Percentiles rank a stretch among this genome's conserved stretches.
These are phyloP conservation scores for Perkinsela sp. DNA, from an alignment of 208 protist genomes.

Conservation along the genomic window DNA sequence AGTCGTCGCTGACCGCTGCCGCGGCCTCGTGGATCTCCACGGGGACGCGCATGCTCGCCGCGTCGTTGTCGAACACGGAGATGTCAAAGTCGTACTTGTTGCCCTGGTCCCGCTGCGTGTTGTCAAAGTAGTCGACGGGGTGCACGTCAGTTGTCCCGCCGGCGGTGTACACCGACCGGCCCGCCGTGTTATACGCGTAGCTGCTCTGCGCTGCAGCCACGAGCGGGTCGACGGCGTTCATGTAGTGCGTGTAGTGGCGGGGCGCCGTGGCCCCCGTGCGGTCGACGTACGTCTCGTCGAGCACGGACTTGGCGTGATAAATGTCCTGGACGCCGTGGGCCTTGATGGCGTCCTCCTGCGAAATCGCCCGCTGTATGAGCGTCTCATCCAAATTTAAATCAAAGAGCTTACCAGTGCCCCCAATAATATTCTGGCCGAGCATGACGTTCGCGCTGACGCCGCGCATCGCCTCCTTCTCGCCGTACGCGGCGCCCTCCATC, in stretches of 20 bases:
- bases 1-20: neutral
- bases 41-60: neutral
- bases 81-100: neutral
- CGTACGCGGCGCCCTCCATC: constrained; percentile 81
- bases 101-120: neutral
- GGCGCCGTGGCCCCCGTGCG: neutral
- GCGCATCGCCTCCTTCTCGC: constrained; percentile 71
- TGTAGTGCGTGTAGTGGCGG: neutral
- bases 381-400: constrained; percentile 77
- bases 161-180: neutral
- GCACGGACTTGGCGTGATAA: constrained; percentile 17
- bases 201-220: neutral
- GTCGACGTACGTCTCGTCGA: neutral
- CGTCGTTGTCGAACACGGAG: neutral
- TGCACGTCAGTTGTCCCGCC: neutral
- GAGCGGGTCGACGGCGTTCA: neutral
- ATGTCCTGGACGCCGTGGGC: constrained; percentile 28
- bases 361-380: constrained; percentile 43
- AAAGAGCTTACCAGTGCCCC: constrained; percentile 82
- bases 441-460: constrained; percentile 93
- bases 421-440: constrained; percentile 77
- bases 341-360: constrained; percentile 28
- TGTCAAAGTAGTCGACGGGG: neutral
- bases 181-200: neutral
- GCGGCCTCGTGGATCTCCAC: neutral